Conservation (phyloP, 2,329 filamentous ascomycete species). For the Aspergillus sp. region DNA sequence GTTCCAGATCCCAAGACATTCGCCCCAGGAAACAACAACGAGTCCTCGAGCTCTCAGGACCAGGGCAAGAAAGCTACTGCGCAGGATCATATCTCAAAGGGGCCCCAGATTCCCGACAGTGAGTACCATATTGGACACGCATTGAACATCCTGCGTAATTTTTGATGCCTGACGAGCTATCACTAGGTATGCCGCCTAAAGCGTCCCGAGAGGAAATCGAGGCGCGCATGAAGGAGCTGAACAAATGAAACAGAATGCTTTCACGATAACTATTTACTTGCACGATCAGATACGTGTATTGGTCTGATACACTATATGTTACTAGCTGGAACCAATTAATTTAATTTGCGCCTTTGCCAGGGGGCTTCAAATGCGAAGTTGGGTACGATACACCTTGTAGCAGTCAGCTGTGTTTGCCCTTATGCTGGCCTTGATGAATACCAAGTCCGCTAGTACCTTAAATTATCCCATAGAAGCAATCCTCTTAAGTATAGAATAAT, state of each 20-base stretch:
- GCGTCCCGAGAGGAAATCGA: constrained; percentile 65
- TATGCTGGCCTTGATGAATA: not conserved
- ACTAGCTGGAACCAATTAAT: not conserved
- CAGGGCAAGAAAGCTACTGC: constrained; percentile 35
- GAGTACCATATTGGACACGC: constrained; percentile 10
- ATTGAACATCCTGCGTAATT: not conserved
- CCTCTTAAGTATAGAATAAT: too few species aligned
- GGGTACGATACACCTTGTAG: not conserved
- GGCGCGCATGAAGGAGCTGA: constrained; percentile 64
- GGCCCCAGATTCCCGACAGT: constrained; percentile 46
- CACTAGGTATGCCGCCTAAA: constrained; percentile 42
- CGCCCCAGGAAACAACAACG: constrained; percentile 19
- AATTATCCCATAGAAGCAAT: not conserved
- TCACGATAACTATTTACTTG: not conserved
- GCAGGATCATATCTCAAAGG: constrained; percentile 41
- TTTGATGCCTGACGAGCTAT: not conserved
- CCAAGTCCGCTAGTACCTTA: not conserved
- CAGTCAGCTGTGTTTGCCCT: not conserved
- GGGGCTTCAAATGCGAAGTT: not conserved
- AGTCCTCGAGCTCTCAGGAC: constrained; percentile 16
- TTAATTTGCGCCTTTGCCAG: not conserved
- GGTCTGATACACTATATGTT: not conserved
- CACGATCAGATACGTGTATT: too few species aligned
- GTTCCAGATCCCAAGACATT: constrained; percentile 30
- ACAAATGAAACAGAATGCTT: constrained; percentile 48